Base-by-base conservation (phyloP, 768 basidiomycete genomes). In the Tricholoma furcatifolium region DNA sequence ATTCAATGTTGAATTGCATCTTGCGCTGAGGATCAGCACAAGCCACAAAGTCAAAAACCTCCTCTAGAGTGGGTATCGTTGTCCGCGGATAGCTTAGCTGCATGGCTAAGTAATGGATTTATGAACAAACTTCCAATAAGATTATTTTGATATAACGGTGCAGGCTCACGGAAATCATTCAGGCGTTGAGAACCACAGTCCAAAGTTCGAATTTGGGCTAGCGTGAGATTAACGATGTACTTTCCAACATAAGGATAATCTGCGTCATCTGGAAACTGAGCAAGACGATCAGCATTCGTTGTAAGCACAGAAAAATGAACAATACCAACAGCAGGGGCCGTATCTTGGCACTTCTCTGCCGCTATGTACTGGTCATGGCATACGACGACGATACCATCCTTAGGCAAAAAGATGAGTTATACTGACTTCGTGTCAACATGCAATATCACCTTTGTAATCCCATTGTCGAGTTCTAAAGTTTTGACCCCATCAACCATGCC, bases 391-490 rank as follows among this genome's bases (percentile, higher is more conserved):
- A 78, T 77, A 11, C 86, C 88, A 63, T 93, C 91, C 87, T 89
- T 44, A 36, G 3, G 17, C 8, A 24, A 6, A 30, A n/a, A 34
- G 23, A 31, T 30, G n/a, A 50, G 24, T 20, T 38, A 27, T 35
- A 14, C 24, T 27, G 27, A 14, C 14, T 23, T 4, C 6, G 20
- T 11, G 23, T 24, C n/a, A 36, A 34, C 8, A 10, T 43, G 6
- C 11, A 8, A 60, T 24, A 17, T 66, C 59, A 83, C 87, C 74
- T 79, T 81, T 7, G 88, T 88, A 52, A 91, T 77, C 2, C 86
- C 87, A 63, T 89, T 87, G 65, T 91, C 90, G 56, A 91, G 67
- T 67, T 91, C 89, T 11, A 93, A 74, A 1, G 87, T 88, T 1
- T 85, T 86, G 21, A 84, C 83, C 21, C 88, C 90, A 58, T 87